Conservation (phyloP, 352 stramenopile species). For the Plasmopara viticola region DNA sequence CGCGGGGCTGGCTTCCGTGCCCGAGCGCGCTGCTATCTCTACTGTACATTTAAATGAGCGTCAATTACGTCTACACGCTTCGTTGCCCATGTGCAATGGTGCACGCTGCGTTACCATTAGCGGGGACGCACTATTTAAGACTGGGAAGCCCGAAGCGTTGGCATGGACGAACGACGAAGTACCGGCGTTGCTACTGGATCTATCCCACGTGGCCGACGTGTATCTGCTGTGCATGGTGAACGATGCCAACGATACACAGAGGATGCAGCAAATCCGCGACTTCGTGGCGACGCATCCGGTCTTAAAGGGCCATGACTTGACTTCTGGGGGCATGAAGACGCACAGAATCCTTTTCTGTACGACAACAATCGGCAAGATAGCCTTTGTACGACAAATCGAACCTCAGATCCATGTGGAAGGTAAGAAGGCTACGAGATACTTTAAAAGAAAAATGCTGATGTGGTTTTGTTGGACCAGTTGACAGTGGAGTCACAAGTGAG, state of each 20-base stretch:
- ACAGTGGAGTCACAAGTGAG: slow-evolving; percentile 43
- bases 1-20: slow-evolving; percentile 6
- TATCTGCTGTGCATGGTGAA: slow-evolving; percentile 53
- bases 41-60: slow-evolving; percentile 39
- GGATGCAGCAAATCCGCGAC: slow-evolving; percentile 38
- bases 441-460: not conserved
- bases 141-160: slow-evolving; percentile 16
- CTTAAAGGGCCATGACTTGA: slow-evolving; percentile 21
- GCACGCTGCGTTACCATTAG: slow-evolving; percentile 66
- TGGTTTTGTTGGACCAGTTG: slow-evolving; percentile 33
- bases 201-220: slow-evolving; percentile 56
- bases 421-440: slow-evolving; percentile 9
- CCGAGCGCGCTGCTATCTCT: slow-evolving; percentile 20
- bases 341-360: slow-evolving; percentile 84
- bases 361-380: slow-evolving; percentile 67
- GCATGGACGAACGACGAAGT: slow-evolving; percentile 45
- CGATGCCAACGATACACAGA: slow-evolving; percentile 22
- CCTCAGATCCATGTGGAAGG: slow-evolving; percentile 79
- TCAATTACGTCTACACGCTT: slow-evolving; percentile 50
- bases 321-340: slow-evolving; percentile 27
- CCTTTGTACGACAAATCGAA: slow-evolving; percentile 84
- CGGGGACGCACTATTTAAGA: slow-evolving; percentile 42
- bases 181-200: slow-evolving; percentile 42
- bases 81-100: slow-evolving; percentile 55
- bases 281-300: slow-evolving; percentile 34